Conservation (phyloP, 495 filamentous ascomycete genomes). For the Tricharina praecox region DNA sequence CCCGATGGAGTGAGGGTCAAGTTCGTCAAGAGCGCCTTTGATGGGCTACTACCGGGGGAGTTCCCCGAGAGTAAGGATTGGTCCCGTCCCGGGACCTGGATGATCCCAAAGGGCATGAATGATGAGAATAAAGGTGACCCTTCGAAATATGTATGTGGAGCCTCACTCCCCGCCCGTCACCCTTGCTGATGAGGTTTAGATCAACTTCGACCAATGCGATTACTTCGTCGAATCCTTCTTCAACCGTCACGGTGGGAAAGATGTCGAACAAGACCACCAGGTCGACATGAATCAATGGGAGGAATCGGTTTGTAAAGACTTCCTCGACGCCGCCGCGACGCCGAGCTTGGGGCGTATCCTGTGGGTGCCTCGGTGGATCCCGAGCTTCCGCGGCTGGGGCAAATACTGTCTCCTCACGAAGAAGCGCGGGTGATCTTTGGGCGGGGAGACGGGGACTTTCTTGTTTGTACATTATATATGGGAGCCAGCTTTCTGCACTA, state of each 20-base stretch:
- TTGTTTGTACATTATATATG: background rate
- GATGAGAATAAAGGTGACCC: constrained; percentile 76
- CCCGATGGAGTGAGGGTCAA: constrained; percentile 63
- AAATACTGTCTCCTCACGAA: constrained; percentile 21
- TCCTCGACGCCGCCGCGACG: constrained; percentile 66
- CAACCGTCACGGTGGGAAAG: constrained; percentile 36
- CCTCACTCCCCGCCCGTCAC: no score
- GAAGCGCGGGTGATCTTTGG: background rate
- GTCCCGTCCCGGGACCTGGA: constrained; percentile 49
- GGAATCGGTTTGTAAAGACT: constrained; percentile 49
- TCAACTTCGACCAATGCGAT: constrained; percentile 52
- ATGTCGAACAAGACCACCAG: constrained; percentile 59
- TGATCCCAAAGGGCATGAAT: constrained; percentile 74
- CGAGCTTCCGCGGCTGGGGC: constrained; percentile 19
- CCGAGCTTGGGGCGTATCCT: constrained; percentile 55
- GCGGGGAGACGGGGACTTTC: background rate
- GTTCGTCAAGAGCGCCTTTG: constrained; percentile 79
- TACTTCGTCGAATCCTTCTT: constrained; percentile 84
- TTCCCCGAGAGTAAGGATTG: constrained; percentile 45
- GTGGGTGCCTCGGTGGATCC: constrained; percentile 49
- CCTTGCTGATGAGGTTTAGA: no score
- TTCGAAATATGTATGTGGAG: constrained; percentile 58
- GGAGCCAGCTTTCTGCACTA: background rate
- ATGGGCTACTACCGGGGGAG: constrained; percentile 76
- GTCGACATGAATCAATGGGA: constrained; percentile 57